A percentile compares a stretch with the other conserved stretches of the same genome.
phyloP scores from a whole-genome alignment of 2,329 filamentous ascomycete genomes.

The Verticillium tricorpus region DNA sequence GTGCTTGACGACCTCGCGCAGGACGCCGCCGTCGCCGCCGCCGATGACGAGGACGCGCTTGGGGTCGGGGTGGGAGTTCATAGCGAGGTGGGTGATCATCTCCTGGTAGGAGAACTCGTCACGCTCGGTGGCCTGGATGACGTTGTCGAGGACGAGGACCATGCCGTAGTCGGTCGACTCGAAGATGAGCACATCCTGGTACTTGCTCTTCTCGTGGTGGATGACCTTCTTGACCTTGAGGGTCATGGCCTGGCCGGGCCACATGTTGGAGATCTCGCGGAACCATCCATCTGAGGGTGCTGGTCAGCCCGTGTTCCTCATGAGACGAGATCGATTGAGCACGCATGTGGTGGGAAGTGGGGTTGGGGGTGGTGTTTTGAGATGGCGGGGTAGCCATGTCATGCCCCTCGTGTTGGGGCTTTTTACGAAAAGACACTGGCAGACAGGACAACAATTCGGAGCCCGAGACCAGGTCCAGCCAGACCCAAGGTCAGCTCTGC shows the following conservation, averaged over 20 bases:
- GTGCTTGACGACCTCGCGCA: constrained; percentile 99
- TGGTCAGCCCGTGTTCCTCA: constrained; percentile 3
- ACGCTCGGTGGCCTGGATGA: constrained; percentile 97
- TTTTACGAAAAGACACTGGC: too few relatives aligned
- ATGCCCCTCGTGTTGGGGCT: too few relatives aligned
- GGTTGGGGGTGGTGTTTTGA: too few relatives aligned
- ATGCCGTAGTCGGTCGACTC: constrained; percentile 96
- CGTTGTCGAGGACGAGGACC: constrained; percentile 95
- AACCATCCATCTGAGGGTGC: constrained; percentile 88
- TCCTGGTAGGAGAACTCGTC: constrained; percentile 99
- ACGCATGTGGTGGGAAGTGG: too few relatives aligned
- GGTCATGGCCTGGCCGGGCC: constrained; percentile 98
- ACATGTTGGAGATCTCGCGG: constrained; percentile 98
- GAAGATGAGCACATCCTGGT: constrained; percentile 98
- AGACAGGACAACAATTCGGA: too few relatives aligned
- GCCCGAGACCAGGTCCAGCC: too few relatives aligned
- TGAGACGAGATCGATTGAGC: background rate
- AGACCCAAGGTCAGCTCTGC: too few relatives aligned
- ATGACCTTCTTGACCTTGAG: constrained; percentile 96
- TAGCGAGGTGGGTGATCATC: constrained; percentile 98
- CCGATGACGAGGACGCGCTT: constrained; percentile 99
- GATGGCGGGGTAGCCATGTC: too few relatives aligned
- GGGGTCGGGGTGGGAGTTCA: constrained; percentile 97
- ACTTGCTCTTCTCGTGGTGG: constrained; percentile 98
- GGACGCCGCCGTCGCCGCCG: constrained; percentile 93